Conservation (phyloP, 768 basidiomycete species). For the Kwoniella sp. region DNA sequence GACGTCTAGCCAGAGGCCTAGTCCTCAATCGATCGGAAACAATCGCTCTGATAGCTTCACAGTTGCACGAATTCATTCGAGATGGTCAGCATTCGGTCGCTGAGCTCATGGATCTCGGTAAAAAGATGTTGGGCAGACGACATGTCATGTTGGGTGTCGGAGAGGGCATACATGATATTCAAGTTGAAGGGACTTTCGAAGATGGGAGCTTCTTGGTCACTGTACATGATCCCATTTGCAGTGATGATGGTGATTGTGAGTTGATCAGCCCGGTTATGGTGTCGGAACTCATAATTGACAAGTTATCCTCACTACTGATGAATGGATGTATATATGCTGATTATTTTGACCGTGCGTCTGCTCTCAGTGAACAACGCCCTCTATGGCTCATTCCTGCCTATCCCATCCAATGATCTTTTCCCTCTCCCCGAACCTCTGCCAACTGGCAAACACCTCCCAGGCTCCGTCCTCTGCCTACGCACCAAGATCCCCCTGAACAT, state of each 20-base stretch:
- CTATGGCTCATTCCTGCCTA: conserved; percentile 90
- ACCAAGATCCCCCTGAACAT: conserved; percentile 71
- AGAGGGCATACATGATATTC: conserved; percentile 75
- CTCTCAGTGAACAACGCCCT: conserved; percentile 69
- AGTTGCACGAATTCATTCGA: conserved; percentile 88
- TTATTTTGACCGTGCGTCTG: too few relatives aligned
- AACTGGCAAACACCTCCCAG: conserved; percentile 65
- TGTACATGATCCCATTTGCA: conserved; percentile 90
- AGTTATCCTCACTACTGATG: too few relatives aligned
- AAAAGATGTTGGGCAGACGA: conserved; percentile 77
- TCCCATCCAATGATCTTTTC: conserved; percentile 70
- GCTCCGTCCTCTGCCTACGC: conserved; percentile 68
- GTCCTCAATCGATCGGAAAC: conserved; percentile 85
- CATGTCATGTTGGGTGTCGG: conserved; percentile 83
- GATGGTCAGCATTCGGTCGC: conserved; percentile 85
- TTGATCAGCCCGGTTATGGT: too few relatives aligned
- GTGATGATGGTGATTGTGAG: conserved; percentile 68
- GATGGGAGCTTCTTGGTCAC: conserved; percentile 84
- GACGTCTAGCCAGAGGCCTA: conserved; percentile 89
- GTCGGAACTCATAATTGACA: too few relatives aligned
- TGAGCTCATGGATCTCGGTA: conserved; percentile 91
- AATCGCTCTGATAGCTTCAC: conserved; percentile 83
- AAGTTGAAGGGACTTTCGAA: conserved; percentile 88
- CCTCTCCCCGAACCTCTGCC: conserved; percentile 59
- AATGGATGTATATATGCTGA: too few relatives aligned